Percentiles rank a stretch among this genome's conserved stretches.
Conservation (phyloP, 2,329 filamentous ascomycete species). For the Lachnellula suecica region DNA sequence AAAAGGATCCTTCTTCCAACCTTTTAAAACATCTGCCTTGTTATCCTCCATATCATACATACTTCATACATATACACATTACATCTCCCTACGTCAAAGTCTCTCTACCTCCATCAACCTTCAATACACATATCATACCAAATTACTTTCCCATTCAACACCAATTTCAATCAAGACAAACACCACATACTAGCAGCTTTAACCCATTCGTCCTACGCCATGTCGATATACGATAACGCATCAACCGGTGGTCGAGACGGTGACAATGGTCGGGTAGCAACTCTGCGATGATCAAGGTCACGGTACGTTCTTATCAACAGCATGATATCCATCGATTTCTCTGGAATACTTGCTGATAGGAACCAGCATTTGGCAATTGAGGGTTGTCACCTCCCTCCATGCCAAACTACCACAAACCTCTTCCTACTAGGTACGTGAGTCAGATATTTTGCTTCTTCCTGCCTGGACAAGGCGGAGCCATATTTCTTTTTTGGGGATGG, state of each 20-base stretch:
- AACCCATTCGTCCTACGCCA: neutral
- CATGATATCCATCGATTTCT: neutral
- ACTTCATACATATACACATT: neutral
- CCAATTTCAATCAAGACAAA: neutral
- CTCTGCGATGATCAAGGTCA: neutral
- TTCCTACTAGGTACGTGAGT: neutral
- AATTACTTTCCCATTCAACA: neutral
- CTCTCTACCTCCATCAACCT: neutral
- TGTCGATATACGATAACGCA: neutral
- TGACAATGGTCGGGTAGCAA: neutral
- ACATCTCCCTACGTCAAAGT: neutral
- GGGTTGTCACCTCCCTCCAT: neutral
- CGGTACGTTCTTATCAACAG: neutral
- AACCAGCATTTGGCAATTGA: neutral
- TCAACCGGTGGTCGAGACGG: neutral
- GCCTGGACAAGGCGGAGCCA: conserved; percentile 2
- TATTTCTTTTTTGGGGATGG: neutral
- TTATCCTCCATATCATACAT: neutral
- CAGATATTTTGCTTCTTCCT: neutral
- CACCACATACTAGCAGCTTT: neutral
- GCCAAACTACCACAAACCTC: neutral
- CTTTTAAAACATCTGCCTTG: neutral
- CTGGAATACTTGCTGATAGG: neutral
- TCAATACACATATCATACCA: neutral
- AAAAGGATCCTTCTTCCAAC: neutral